phyloP scores from a whole-genome alignment of 2,329 filamentous ascomycete species.

The Curvularia spicifera region DNA sequence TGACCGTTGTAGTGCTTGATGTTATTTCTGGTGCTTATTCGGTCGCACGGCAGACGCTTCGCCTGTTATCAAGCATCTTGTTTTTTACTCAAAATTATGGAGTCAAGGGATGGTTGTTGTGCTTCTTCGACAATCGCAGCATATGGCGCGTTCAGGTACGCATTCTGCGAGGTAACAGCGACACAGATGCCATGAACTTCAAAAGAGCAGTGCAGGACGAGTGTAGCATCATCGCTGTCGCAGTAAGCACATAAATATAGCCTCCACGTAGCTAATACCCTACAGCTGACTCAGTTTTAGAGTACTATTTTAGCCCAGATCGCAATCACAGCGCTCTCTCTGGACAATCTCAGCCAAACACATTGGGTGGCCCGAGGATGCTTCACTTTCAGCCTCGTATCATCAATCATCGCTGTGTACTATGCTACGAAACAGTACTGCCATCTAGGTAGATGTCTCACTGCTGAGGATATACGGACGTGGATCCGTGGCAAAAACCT shows the following conservation, averaged over 20 bases:
- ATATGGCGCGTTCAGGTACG: background rate
- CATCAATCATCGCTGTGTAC: background rate
- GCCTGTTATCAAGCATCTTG: background rate
- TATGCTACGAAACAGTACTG: slow-evolving; percentile 7
- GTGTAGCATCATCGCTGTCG: slow-evolving; percentile 7
- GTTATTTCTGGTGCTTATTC: background rate
- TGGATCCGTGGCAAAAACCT: background rate
- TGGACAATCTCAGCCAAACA: background rate
- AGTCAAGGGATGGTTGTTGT: background rate
- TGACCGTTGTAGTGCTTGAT: no score
- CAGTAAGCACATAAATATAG: background rate
- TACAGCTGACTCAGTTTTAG: background rate
- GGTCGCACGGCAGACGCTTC: background rate
- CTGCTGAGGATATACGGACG: background rate
- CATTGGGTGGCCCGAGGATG: background rate
- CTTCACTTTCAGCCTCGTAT: slow-evolving; percentile 1
- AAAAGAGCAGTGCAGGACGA: background rate
- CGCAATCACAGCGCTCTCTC: slow-evolving; percentile 6
- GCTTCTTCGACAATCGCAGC: background rate
- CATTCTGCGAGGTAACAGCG: background rate
- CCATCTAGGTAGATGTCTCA: background rate
- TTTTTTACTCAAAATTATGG: background rate
- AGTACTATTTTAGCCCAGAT: slow-evolving; percentile 6
- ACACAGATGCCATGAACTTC: background rate
- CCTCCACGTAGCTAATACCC: background rate